Conservation (phyloP, 495 filamentous ascomycete genomes). For the Xylaria castorea region DNA sequence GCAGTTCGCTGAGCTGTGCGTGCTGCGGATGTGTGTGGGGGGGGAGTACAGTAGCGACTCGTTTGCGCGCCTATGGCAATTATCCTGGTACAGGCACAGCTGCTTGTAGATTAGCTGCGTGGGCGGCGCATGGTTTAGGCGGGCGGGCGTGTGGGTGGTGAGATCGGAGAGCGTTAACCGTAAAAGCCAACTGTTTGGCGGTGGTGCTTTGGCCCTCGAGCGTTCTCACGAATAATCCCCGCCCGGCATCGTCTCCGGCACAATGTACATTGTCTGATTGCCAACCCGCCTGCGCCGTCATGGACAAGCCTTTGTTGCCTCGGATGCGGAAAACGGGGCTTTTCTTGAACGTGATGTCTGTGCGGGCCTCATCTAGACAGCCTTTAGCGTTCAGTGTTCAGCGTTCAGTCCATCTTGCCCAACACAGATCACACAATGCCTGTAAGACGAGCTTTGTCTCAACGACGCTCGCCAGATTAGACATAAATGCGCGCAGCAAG, state of each 20-base stretch:
- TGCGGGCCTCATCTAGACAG: constrained; percentile 35
- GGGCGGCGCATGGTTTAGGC: constrained; percentile 26
- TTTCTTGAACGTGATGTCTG: constrained; percentile 40
- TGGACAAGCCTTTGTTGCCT: constrained; percentile 34
- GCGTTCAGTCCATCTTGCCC: constrained; percentile 15
- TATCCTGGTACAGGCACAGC: constrained; percentile 16
- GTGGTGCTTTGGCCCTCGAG: constrained; percentile 28
- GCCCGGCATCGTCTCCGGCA: constrained; percentile 29
- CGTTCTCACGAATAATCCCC: constrained; percentile 27
- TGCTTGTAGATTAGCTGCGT: constrained; percentile 24
- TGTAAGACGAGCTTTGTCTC: constrained; percentile 28
- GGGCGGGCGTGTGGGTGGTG: constrained; percentile 25
- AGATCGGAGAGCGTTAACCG: constrained; percentile 41
- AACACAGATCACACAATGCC: constrained; percentile 27
- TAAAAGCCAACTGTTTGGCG: constrained; percentile 34
- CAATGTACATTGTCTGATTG: constrained; percentile 28
- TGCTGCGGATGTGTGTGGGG: constrained; percentile 22
- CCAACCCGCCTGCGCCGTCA: constrained; percentile 22
- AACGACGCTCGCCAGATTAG: constrained; percentile 18
- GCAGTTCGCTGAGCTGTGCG: constrained; percentile 27
- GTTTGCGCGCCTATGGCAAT: constrained; percentile 30
- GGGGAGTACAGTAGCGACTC: constrained; percentile 21
- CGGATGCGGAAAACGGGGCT: constrained; percentile 39
- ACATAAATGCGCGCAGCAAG: constrained; percentile 22
- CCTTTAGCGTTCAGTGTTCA: too few relatives aligned